These are phyloP conservation scores for Sideroxylon spinosum DNA, from an alignment of 179 eudicot species.

Conservation along the genomic window DNA sequence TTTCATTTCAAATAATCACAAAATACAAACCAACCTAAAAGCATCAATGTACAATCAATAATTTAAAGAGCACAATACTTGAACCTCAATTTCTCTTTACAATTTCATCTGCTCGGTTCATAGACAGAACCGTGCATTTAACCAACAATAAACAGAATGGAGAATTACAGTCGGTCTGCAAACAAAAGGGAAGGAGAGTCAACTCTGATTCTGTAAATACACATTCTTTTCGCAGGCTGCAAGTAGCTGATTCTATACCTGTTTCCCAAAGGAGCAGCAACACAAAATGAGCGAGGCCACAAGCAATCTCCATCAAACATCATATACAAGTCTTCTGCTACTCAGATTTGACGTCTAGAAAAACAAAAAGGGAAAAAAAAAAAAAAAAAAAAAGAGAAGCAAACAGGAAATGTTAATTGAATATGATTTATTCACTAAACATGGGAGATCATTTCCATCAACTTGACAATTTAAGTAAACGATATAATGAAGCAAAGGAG, in stretches of 20 bases:
- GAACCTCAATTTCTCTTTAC: background rate
- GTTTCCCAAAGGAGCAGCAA: background rate
- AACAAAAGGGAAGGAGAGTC: background rate
- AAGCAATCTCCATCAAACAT: background rate
- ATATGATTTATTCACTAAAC: background rate
- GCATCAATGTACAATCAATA: too few species aligned
- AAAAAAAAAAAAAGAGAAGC: too few species aligned
- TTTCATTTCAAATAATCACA: too few species aligned
- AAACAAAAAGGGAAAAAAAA: too few species aligned
- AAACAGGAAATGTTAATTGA: slow-evolving; percentile 7
- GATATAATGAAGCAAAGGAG: background rate
- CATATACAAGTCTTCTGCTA: background rate
- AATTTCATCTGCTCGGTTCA: background rate
- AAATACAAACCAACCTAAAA: too few species aligned
- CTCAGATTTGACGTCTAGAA: slow-evolving; percentile 3
- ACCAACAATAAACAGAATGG: slow-evolving; percentile 9
- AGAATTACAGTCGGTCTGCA: background rate
- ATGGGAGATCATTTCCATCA: background rate
- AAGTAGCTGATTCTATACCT: too few species aligned
- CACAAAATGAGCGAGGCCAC: background rate
- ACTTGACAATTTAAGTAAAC: background rate
- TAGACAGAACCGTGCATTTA: background rate
- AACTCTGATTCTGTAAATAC: background rate
- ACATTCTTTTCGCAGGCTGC: background rate
- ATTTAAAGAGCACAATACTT: background rate